These are phyloP conservation scores for Candida broadrunensis DNA, from an alignment of 805 yeast species.

Conservation along the genomic window DNA sequence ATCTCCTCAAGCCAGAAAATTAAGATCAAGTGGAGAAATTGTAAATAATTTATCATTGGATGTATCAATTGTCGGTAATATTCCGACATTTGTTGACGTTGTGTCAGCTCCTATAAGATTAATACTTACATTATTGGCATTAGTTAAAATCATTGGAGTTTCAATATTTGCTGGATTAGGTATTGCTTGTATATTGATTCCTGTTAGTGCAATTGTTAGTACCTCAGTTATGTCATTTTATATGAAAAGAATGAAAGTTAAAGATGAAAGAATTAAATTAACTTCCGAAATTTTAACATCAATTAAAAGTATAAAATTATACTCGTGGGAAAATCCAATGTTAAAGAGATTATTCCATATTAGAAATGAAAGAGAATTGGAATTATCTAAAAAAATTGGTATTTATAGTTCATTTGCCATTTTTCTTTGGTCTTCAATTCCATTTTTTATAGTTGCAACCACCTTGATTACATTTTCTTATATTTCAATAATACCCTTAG, in stretches of 20 bases:
- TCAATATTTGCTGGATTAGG: slow-evolving; percentile 33
- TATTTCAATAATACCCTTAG: slow-evolving; percentile 19
- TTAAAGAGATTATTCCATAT: slow-evolving; percentile 24
- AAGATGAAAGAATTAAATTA: slow-evolving; percentile 31
- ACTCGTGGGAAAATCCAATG: slow-evolving; percentile 41
- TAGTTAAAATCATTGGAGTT: slow-evolving; percentile 29
- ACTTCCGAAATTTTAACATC: slow-evolving; percentile 35
- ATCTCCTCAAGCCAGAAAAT: slow-evolving; percentile 26
- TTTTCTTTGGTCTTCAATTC: slow-evolving; percentile 34
- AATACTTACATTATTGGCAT: slow-evolving; percentile 21
- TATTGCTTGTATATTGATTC: slow-evolving; percentile 27
- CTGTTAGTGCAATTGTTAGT: slow-evolving; percentile 33
- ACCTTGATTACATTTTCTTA: slow-evolving; percentile 24
- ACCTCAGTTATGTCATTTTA: slow-evolving; percentile 42
- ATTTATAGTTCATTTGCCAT: slow-evolving; percentile 24
- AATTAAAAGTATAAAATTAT: slow-evolving; percentile 36
- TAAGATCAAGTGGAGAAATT: slow-evolving; percentile 28
- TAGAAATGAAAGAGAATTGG: slow-evolving; percentile 32
- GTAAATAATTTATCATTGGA: slow-evolving; percentile 30
- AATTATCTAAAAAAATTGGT: slow-evolving; percentile 22
- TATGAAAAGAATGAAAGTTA: slow-evolving; percentile 32
- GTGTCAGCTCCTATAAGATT: slow-evolving; percentile 20
- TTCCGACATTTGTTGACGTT: slow-evolving; percentile 16
- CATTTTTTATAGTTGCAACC: slow-evolving; percentile 29
- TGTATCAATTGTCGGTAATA: slow-evolving; percentile 43